These are phyloP conservation scores for Aspergillus bombycis DNA, from an alignment of 2,329 filamentous ascomycete genomes.

Conservation along the genomic window DNA sequence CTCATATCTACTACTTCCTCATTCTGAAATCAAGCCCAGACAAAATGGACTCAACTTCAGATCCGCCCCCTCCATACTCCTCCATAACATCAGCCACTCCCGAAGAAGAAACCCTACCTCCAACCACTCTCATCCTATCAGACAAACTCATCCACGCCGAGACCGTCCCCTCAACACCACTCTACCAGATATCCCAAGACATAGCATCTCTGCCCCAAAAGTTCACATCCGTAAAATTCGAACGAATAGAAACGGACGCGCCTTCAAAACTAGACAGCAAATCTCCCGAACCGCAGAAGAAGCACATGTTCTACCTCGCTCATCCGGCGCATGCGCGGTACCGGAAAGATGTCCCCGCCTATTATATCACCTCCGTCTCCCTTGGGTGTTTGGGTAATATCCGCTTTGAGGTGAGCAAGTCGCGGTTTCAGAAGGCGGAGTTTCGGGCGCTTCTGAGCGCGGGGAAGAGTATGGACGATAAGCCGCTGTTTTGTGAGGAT, in stretches of 20 bases:
- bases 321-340: slow-evolving; percentile 22
- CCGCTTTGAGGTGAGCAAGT: slow-evolving; percentile 9
- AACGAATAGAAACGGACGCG: background rate
- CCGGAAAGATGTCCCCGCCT: slow-evolving; percentile 20
- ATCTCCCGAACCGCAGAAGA: background rate
- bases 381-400: slow-evolving; percentile 17
- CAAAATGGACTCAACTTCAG: too few relatives aligned
- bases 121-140: background rate
- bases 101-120: background rate
- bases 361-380: slow-evolving; percentile 17
- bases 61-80: too few relatives aligned
- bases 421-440: slow-evolving; percentile 9
- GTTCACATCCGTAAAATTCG: background rate
- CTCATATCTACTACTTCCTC: too few relatives aligned
- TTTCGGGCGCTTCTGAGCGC: slow-evolving; percentile 11
- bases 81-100: too few relatives aligned
- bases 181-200: slow-evolving; percentile 12
- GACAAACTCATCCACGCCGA: background rate
- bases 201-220: background rate
- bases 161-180: background rate
- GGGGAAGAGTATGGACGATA: background rate
- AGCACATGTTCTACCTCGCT: slow-evolving; percentile 4
- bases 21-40: too few relatives aligned
- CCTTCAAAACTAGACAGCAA: background rate
- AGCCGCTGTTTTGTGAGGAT: slow-evolving; percentile 7